Base-by-base conservation (phyloP, 768 basidiomycete species). In the Agrocybe pediades region DNA sequence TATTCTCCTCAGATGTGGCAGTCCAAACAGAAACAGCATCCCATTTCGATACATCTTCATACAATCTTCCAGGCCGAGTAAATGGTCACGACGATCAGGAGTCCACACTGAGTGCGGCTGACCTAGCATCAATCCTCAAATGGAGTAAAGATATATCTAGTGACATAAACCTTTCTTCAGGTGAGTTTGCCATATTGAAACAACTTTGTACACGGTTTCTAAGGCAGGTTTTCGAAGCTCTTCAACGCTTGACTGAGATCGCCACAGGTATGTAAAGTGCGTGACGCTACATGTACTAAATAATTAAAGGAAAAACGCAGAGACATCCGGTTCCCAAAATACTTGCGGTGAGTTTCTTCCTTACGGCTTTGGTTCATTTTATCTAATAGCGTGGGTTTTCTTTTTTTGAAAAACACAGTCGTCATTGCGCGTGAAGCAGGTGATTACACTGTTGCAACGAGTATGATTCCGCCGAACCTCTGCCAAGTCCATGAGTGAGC, bases 131-230 rank as follows among this genome's bases (percentile, higher is more conserved):
- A 0, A 87, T 90, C 46, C 73, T 89, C 26, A 86, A 84, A 60
- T 87, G 86, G 82, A 87, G 84, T 60, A 86, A 87, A 64, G 84
- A 86, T 49, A 87, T 90, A 13, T 86, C 87, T 0, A 82, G 84
- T 30, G 86, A 88, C 65, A 87, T 88, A 39, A 86, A 87, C 57
- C 68, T 88, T 19, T 80, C 80, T 36, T 84, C 85, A 49, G 83
- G 84, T 81, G 25, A n/a, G 30, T 49, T 33, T 43, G 23, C 6
- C 30, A 8, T 41, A 6, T 25, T 25, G 36, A 42, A 42, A 9
- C 50, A 29, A 39, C 13, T 9, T 41, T 30, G 29, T 7, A 6
- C 29, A 30, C 26, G 17, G 1, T 33, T 30, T 25, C 19, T 56
- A 2, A 46, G 33, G n/a, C 20, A 42, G 33, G 9, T 26, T 15